Evolutionary conservation across 2,329 filamentous ascomycete species (phyloP).

Genomic region (Alternaria postmessia): DNA sequence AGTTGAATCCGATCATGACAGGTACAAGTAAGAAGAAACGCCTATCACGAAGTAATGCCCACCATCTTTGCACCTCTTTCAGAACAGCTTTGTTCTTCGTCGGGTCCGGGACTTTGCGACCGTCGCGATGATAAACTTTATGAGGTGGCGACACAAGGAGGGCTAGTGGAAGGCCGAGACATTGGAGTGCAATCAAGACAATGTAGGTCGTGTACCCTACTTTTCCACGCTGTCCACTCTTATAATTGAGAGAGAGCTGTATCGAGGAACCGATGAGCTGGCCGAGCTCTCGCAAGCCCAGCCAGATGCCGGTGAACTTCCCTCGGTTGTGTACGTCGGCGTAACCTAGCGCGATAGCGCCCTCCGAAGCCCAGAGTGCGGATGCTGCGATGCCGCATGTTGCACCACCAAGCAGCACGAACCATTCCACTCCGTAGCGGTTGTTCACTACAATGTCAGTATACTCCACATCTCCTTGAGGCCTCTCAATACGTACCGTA

Average conservation of each 20-base stretch:
- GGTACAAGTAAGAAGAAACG: conserved; percentile 61
- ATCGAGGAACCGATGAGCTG: conserved; percentile 63
- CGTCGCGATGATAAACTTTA: conserved; percentile 56
- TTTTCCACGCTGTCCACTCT: conserved; percentile 54
- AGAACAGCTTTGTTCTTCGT: conserved; percentile 51
- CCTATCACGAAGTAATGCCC: conserved; percentile 52
- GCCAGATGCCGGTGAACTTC: conserved; percentile 61
- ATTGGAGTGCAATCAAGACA: conserved; percentile 56
- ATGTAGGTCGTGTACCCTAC: conserved; percentile 55
- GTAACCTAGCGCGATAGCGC: conserved; percentile 56
- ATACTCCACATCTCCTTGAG: neutral
- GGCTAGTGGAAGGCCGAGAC: conserved; percentile 57
- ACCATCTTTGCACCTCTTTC: conserved; percentile 51
- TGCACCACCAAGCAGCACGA: conserved; percentile 44
- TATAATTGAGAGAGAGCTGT: conserved; percentile 60
- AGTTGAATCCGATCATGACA: conserved; percentile 60
- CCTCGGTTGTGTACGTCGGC: conserved; percentile 58
- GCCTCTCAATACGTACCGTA: conserved; percentile 4
- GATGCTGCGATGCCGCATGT: conserved; percentile 50
- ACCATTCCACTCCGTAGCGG: conserved; percentile 45
- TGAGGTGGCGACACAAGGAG: conserved; percentile 57
- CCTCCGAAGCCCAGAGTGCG: conserved; percentile 53
- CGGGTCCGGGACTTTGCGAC: conserved; percentile 40
- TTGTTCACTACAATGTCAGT: conserved; percentile 37
- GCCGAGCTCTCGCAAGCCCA: conserved; percentile 62